Evolutionary conservation across 2,329 filamentous ascomycete species (phyloP), one percentile per base, ranked within the genome.

Genomic region (Huntiella decipiens): DNA sequence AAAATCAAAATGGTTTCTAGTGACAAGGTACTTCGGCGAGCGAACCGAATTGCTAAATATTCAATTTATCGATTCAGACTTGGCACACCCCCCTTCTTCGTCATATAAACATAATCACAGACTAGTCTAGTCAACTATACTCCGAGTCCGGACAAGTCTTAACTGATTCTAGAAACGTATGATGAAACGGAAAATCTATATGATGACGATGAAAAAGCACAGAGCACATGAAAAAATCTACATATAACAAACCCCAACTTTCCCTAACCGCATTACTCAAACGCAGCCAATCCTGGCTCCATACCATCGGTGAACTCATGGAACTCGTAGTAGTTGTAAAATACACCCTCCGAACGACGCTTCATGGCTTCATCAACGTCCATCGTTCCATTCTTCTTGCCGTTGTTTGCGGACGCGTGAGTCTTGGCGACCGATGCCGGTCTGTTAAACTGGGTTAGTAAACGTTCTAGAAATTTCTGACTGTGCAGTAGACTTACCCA

Each of bases 401-500:
- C 53, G 16, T 53, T 53, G 10, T 54, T 53, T 49, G 59, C 61
- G 38, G 59, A 52, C 43, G 62, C 66, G 19, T 63, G 58, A 12
- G 63, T 53, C n/a, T 58, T 53, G 0, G 64, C 63, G 28, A 71
- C 57, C 1, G 69, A 71, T 1, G 59, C 49, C 16, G 70, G 68
- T 6, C 69, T 73, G 44, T 16, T 39, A 5, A 13, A n/a, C 37
- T 15, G 16, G 8, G 39, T 53, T 28, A 52, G 51, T 38, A 44
- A 43, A 41, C 7, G 16, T 31, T 13, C 47, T 52, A 12, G 6
- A 35, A 32, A 19, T 52, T 49, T 43, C 36, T 38, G 15, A 40
- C 32, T 31, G 46, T 32, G 37, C 13, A 31, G 22, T 37, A 38
- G n/a, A 56, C 74, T 61, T 65, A 79, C 77, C 91, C 91, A 59